These are phyloP conservation scores for Cryptococcus amylolentus DNA, from an alignment of 1,284 basidiomycete species.

Conservation along the genomic window DNA sequence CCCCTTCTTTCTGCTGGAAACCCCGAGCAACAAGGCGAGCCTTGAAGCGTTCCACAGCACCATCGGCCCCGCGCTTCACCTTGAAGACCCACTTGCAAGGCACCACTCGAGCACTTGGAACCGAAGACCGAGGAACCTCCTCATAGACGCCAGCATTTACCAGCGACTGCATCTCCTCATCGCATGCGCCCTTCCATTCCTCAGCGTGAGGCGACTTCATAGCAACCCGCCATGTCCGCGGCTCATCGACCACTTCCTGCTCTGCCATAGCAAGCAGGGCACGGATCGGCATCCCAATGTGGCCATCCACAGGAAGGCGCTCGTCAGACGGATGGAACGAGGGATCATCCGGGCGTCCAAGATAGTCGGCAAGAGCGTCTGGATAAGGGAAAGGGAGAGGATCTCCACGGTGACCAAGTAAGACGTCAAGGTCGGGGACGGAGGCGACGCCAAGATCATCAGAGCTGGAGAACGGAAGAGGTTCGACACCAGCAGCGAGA, in stretches of 20 bases:
- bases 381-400: too few species aligned
- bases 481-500: too few species aligned
- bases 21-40: conserved; percentile 33
- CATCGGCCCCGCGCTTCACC: conserved; percentile 16
- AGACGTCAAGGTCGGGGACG: too few species aligned
- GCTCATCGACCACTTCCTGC: neutral
- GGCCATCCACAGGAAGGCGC: neutral
- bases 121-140: conserved; percentile 5
- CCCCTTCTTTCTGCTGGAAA: conserved; percentile 45
- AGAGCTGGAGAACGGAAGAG: too few species aligned
- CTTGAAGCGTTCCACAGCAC: conserved; percentile 41
- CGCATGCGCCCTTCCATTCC: conserved; percentile 13
- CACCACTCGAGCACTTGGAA: neutral
- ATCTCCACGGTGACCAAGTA: too few species aligned
- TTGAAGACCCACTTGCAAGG: conserved; percentile 20
- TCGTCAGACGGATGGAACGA: neutral
- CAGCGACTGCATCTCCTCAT: conserved; percentile 14
- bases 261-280: neutral
- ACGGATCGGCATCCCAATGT: neutral
- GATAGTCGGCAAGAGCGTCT: neutral
- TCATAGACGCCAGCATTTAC: conserved; percentile 3
- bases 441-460: too few species aligned
- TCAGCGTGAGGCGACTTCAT: neutral
- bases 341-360: neutral
- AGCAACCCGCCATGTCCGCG: neutral